Evolutionary conservation across 2,329 filamentous ascomycete species (phyloP).

Genomic region (Ascochyta fabae): DNA sequence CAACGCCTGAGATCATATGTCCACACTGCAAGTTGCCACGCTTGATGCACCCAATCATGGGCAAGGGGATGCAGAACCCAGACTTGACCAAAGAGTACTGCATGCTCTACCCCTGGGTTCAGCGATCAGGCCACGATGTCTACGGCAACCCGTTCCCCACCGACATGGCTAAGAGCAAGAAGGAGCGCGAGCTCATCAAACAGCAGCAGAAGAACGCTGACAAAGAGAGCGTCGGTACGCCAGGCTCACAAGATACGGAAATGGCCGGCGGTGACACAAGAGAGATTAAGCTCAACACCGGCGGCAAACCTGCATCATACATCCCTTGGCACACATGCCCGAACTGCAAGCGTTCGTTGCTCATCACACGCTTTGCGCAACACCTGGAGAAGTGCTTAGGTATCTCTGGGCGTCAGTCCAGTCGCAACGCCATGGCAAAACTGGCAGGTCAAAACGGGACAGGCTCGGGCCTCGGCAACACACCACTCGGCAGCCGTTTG

Average conservation of each 20-base stretch:
- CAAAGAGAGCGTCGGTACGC: slow-evolving; percentile 54
- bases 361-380: slow-evolving; percentile 66
- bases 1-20: slow-evolving; percentile 74
- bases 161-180: slow-evolving; percentile 75
- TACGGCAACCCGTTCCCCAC: slow-evolving; percentile 83
- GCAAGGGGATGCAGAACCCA: slow-evolving; percentile 72
- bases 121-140: slow-evolving; percentile 78
- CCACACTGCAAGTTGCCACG: slow-evolving; percentile 76
- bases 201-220: slow-evolving; percentile 51
- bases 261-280: slow-evolving; percentile 45
- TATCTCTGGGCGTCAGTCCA: slow-evolving; percentile 60
- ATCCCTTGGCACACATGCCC: slow-evolving; percentile 64
- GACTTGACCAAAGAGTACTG: slow-evolving; percentile 69
- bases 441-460: slow-evolving; percentile 47
- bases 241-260: slow-evolving; percentile 53
- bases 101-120: slow-evolving; percentile 78
- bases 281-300: slow-evolving; percentile 57
- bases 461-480: slow-evolving; percentile 51
- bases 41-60: slow-evolving; percentile 74
- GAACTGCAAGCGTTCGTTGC: slow-evolving; percentile 66
- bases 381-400: slow-evolving; percentile 68
- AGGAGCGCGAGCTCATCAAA: slow-evolving; percentile 67
- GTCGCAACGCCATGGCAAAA: slow-evolving; percentile 58
- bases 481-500: slow-evolving; percentile 51
- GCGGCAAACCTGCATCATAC: slow-evolving; percentile 54